Evolutionary conservation across 2,329 filamentous ascomycete species (phyloP).

Genomic region (Fusarium veterinarium): DNA sequence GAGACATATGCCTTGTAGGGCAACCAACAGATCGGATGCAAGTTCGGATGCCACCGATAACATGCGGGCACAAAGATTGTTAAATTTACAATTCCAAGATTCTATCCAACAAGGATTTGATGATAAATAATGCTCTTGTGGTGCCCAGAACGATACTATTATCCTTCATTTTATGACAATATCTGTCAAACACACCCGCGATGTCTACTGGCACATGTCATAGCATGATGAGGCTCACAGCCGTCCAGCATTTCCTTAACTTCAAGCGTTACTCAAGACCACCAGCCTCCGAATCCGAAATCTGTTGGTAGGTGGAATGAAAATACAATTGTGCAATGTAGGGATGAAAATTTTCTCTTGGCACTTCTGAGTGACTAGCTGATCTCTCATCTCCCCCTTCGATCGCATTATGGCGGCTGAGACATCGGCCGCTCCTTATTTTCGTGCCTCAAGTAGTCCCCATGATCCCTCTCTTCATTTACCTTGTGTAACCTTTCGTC

Average conservation of each 20-base stretch:
- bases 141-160: too few species aligned
- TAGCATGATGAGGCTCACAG: too few species aligned
- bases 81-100: rapidly evolving
- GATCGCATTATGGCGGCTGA: background rate
- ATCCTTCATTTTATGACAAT: too few species aligned
- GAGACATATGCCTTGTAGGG: background rate
- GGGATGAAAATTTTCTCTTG: background rate
- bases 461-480: rapidly evolving
- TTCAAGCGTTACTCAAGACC: background rate
- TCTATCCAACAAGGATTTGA: rapidly evolving
- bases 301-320: background rate
- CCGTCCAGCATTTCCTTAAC: rapidly evolving
- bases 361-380: rapidly evolving
- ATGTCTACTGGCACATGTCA: too few species aligned
- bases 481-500: background rate
- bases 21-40: background rate
- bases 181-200: too few species aligned
- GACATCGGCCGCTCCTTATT: background rate
- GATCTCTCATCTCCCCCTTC: background rate
- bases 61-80: rapidly evolving
- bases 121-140: background rate
- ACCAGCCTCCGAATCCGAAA: rapidly evolving
- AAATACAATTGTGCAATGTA: background rate
- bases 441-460: background rate
- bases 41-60: too few species aligned